Conservation (phyloP, 2,329 filamentous ascomycete genomes). For the Lecanicillium sp. region DNA sequence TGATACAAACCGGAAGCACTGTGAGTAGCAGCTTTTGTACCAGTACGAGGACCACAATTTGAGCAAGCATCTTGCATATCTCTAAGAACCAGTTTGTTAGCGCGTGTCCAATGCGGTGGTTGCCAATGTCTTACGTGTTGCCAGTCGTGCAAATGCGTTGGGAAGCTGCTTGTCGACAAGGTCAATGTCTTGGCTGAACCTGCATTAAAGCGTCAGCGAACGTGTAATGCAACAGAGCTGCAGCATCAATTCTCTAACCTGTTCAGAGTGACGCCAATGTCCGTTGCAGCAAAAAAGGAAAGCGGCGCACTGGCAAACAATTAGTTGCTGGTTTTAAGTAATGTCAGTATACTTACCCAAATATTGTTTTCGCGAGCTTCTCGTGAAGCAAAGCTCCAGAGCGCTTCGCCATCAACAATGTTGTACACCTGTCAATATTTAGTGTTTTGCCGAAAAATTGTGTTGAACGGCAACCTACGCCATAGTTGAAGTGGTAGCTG, state of each 20-base stretch:
- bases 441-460: background rate
- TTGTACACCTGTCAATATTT: conserved; percentile 15
- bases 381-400: conserved; percentile 23
- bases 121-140: conserved; percentile 17
- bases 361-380: conserved; percentile 8
- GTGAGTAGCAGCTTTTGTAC: conserved; percentile 32
- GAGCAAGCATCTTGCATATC: conserved; percentile 29
- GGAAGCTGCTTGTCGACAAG: conserved; percentile 31
- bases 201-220: too few species aligned
- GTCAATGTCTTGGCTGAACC: conserved; percentile 33
- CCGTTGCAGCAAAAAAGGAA: conserved; percentile 29
- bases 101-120: conserved; percentile 13
- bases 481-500: conserved; percentile 23
- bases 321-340: too few species aligned
- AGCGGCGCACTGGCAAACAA: conserved; percentile 24
- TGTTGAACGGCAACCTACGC: conserved; percentile 18
- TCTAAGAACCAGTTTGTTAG: conserved; percentile 16
- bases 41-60: conserved; percentile 33
- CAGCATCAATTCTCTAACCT: too few species aligned
- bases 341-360: conserved; percentile 3
- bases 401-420: conserved; percentile 23
- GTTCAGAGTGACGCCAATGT: conserved; percentile 31
- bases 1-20: conserved; percentile 29
- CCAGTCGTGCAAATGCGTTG: conserved; percentile 20
- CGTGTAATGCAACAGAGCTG: too few species aligned